phyloP scores from a whole-genome alignment of 177 flowering plant genomes.

The Vitis hybrid region DNA sequence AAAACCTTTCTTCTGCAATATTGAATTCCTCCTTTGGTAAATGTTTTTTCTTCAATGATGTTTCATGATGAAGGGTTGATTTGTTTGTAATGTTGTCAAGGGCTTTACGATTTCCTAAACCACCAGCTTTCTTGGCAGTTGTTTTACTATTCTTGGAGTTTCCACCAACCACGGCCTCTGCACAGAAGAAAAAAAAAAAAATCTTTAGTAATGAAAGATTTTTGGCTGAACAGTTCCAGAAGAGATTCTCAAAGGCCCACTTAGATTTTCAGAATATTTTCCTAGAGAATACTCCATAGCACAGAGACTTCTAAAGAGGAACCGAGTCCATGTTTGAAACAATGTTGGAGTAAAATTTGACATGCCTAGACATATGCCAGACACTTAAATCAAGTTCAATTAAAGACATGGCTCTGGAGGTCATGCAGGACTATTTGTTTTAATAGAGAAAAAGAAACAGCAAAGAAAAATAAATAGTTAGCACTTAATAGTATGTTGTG shows the following conservation, averaged over 20 bases:
- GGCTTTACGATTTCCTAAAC: constrained; percentile 37
- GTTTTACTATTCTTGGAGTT: constrained; percentile 19
- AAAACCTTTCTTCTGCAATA: constrained; percentile 33
- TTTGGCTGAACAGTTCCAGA: neutral
- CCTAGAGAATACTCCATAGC: no score
- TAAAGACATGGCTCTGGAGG: no score
- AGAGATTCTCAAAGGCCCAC: constrained; percentile 4
- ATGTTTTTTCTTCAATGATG: constrained; percentile 24
- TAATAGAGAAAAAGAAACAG: no score
- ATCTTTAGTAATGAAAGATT: neutral
- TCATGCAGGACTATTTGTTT: no score
- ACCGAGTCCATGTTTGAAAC: no score
- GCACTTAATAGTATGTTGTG: no score
- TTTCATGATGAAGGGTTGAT: constrained; percentile 18
- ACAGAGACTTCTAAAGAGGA: no score
- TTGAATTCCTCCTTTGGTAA: constrained; percentile 29
- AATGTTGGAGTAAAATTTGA: no score
- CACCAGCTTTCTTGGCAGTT: constrained; percentile 32
- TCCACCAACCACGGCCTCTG: constrained; percentile 28
- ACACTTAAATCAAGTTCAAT: no score
- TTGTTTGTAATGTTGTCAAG: constrained; percentile 49
- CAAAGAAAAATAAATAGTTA: no score
- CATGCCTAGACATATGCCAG: no score
- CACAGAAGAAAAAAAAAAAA: neutral
- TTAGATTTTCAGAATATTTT: neutral